Evolutionary conservation across 495 filamentous ascomycete species (phyloP), one percentile per base, ranked within the genome.

Genomic region (Aspergillus bertholletiae): DNA sequence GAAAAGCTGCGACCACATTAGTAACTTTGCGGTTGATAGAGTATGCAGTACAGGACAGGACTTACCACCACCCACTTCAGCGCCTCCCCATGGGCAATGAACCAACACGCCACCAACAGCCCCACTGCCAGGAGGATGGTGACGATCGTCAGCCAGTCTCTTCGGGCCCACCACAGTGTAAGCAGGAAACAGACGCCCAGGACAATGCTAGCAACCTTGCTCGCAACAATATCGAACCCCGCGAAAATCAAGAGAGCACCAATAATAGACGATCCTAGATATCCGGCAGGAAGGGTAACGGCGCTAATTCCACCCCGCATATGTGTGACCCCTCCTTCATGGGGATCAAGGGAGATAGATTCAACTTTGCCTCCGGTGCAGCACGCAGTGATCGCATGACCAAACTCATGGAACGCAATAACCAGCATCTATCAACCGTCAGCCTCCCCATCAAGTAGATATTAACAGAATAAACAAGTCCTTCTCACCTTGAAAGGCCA

Each of bases 331-430:
- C 87, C 86, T 52, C 88, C 85, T 66, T 89, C 84, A 51, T 82
- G 75, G 2, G 84, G 86, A 66, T 89, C 85, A 17, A 84, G 73
- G 0, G 81, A 84, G 49, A 87, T 92, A n/a, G 82, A 85, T 52
- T 88, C 81, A 26, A 92, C 88, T 43, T 72, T 73, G 6, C 88
- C 88, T 40, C 88, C 88, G 0, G 88, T 92, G 44, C 85, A 82
- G 57, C 82, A 79, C 37, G 87, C 84, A 5, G 84, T 84, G 57
- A 87, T 84, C 41, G 88, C 88, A 72, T 92, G 88, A 27, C 84
- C 81, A 68, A 90, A 92, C 66, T 92, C 88, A 74, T 92, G 88
- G 71, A 90, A 92, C 27, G 88, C 88, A 48, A 92, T 92, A 11
- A 90, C 87, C 30, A 92, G 80, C 88, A 92, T 92, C 85, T 85